Percentiles rank a stretch among this genome's conserved stretches.
phyloP scores from a whole-genome alignment of 2,329 filamentous ascomycete genomes.

The Cladosporium halotolerans region DNA sequence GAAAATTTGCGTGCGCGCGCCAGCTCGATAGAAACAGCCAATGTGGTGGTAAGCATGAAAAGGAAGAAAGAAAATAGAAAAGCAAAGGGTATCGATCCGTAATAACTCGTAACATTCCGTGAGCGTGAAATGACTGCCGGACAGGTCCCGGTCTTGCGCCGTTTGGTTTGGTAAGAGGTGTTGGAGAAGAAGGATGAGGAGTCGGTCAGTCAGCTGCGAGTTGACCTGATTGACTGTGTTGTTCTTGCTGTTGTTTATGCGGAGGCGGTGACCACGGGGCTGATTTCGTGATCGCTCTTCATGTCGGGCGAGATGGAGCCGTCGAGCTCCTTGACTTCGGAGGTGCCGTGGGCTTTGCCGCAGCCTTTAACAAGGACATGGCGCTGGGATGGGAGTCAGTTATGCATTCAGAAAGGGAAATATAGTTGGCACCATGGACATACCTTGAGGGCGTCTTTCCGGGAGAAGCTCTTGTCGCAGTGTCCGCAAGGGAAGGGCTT shows the following conservation, averaged over 20 bases:
- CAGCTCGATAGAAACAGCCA: background rate
- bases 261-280: constrained; percentile 25
- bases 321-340: constrained; percentile 32
- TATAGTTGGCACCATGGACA: constrained; percentile 26
- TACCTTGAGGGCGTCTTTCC: constrained; percentile 96
- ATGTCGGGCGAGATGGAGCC: constrained; percentile 29
- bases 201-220: background rate
- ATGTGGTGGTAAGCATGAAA: background rate
- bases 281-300: constrained; percentile 29
- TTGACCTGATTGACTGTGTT: background rate
- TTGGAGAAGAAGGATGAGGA: background rate
- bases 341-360: constrained; percentile 44
- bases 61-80: background rate
- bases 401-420: background rate
- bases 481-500: constrained; percentile 90
- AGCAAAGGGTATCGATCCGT: constrained; percentile 10
- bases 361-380: constrained; percentile 64
- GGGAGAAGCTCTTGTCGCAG: constrained; percentile 94
- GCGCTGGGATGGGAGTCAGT: constrained; percentile 42
- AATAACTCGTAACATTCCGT: constrained; percentile 6
- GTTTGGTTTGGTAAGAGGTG: background rate
- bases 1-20: background rate
- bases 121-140: constrained; percentile 9
- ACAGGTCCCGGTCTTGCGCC: constrained; percentile 9
- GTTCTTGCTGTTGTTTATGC: constrained; percentile 13